Evolutionary conservation across 139 green algal genomes (phyloP).

Genomic region (Chlorella sorokiniana): DNA sequence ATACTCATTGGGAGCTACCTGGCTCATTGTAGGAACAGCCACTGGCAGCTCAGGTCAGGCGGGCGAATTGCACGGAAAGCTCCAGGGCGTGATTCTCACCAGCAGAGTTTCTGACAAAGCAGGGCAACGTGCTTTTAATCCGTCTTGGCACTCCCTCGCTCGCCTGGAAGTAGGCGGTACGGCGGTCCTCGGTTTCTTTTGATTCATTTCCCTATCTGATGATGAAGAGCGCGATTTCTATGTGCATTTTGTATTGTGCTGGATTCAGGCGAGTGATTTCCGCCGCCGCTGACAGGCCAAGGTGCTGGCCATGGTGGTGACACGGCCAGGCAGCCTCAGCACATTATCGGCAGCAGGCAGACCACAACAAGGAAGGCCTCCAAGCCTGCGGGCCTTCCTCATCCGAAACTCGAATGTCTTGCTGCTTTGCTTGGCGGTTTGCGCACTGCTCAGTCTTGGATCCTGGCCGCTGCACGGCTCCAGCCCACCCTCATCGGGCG

Average conservation of each 20-base stretch:
- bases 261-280: too few relatives aligned
- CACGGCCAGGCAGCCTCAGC: neutral
- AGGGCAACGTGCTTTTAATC: too few relatives aligned
- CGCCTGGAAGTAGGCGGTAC: too few relatives aligned
- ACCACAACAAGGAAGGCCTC: neutral
- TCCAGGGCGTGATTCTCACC: too few relatives aligned
- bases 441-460: neutral
- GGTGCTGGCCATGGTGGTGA: neutral
- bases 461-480: neutral
- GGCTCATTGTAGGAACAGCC: neutral
- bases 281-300: neutral
- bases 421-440: neutral
- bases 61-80: neutral
- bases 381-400: neutral
- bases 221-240: too few relatives aligned
- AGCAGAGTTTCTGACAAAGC: neutral
- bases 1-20: neutral
- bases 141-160: too few relatives aligned
- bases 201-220: too few relatives aligned
- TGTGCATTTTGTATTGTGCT: too few relatives aligned
- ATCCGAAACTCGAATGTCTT: neutral
- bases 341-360: neutral
- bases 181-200: too few relatives aligned
- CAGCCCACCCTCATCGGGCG: neutral
- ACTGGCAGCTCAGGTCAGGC: neutral